Percentiles rank a stretch among this genome's conserved stretches.
phyloP scores from a whole-genome alignment of 1,284 basidiomycete species.

The Earliella scabrosa region DNA sequence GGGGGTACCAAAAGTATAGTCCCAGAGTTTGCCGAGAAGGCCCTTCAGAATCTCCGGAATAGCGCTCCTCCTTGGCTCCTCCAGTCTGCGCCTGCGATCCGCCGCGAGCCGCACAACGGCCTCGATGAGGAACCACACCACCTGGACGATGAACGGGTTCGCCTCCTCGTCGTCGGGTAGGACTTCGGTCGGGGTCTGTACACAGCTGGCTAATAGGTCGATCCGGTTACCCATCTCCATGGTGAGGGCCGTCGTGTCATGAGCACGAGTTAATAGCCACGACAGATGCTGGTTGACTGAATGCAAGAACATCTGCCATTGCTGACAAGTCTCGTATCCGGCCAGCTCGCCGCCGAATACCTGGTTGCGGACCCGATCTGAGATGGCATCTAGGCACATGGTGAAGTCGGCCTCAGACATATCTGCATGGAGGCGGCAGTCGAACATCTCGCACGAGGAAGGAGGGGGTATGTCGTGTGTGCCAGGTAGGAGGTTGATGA shows the following conservation, averaged over 20 bases:
- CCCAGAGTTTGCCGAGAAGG: slow-evolving; percentile 58
- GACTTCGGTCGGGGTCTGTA: slow-evolving; percentile 28
- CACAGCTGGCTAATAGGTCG: slow-evolving; percentile 40
- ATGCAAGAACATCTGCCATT: slow-evolving; percentile 32
- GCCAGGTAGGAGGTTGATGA: slow-evolving; percentile 32
- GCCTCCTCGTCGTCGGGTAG: slow-evolving; percentile 30
- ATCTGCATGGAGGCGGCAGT: slow-evolving; percentile 21
- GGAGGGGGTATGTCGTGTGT: slow-evolving; percentile 8
- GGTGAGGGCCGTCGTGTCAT: slow-evolving; percentile 32
- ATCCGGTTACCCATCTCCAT: slow-evolving; percentile 42
- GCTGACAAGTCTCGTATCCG: slow-evolving; percentile 37
- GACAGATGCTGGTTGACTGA: slow-evolving; percentile 30
- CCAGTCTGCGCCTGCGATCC: slow-evolving; percentile 28
- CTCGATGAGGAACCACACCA: slow-evolving; percentile 68
- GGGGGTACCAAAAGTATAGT: slow-evolving; percentile 54
- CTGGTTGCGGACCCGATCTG: slow-evolving; percentile 32
- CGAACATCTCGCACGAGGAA: slow-evolving; percentile 19
- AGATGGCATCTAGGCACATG: slow-evolving; percentile 23
- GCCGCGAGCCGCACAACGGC: slow-evolving; percentile 46
- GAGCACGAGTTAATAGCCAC: slow-evolving; percentile 26
- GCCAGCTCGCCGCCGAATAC: slow-evolving; percentile 44
- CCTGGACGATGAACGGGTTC: slow-evolving; percentile 46
- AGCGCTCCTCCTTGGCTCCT: slow-evolving; percentile 25
- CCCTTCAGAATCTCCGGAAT: slow-evolving; percentile 34
- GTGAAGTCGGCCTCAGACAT: slow-evolving; percentile 29